These are phyloP conservation scores for Aspergillus brasiliensis DNA, from an alignment of 2,329 filamentous ascomycete genomes.

Conservation along the genomic window DNA sequence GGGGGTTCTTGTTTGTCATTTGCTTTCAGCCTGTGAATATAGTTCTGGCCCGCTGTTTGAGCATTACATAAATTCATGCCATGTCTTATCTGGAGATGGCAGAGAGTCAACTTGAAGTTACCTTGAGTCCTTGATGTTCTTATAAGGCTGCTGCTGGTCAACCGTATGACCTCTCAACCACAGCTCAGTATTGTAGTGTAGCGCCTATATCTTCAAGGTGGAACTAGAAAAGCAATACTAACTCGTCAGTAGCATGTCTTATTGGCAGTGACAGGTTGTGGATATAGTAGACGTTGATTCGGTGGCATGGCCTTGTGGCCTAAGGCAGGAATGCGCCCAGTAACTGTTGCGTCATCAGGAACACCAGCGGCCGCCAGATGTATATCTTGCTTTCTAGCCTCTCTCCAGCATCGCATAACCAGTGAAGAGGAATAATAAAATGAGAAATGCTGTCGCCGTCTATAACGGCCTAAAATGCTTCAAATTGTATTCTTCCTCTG, in stretches of 20 bases:
- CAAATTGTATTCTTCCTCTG: background rate
- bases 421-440: conserved; percentile 12
- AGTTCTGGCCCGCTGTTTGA: conserved; percentile 12
- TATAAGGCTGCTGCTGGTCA: background rate
- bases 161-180: background rate
- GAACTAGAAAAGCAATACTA: no score
- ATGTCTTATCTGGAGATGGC: background rate
- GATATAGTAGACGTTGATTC: background rate
- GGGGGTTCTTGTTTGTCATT: conserved; percentile 14
- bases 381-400: background rate
- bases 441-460: conserved; percentile 22
- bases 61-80: conserved; percentile 10
- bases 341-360: conserved; percentile 10
- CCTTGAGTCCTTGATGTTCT: background rate
- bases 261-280: background rate
- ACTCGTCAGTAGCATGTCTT: background rate
- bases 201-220: no score
- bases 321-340: conserved; percentile 8
- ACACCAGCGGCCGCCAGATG: background rate
- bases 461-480: conserved; percentile 2
- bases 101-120: background rate
- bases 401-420: background rate
- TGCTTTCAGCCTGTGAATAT: conserved; percentile 20
- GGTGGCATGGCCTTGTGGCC: background rate
- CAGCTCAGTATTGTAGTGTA: background rate